Conservation (phyloP, 2,329 filamentous ascomycete genomes). For the Apiospora kogelbergensis region DNA sequence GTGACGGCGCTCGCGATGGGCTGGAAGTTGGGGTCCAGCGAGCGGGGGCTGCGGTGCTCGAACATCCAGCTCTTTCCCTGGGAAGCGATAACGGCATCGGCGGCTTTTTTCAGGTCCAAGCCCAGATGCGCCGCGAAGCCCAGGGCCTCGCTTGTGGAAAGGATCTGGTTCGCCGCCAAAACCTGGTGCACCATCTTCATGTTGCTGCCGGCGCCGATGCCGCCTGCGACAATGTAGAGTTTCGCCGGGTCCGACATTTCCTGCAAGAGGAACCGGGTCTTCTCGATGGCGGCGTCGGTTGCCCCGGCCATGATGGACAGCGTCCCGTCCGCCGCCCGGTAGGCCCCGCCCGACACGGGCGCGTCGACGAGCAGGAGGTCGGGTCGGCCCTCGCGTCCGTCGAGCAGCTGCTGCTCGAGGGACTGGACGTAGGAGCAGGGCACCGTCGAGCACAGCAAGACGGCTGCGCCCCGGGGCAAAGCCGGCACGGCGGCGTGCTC, state of each 20-base stretch:
- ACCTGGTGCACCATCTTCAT: constrained; percentile 67
- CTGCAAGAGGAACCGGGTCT: constrained; percentile 58
- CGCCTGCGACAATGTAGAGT: constrained; percentile 61
- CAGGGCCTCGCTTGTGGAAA: constrained; percentile 59
- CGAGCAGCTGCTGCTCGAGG: constrained; percentile 58
- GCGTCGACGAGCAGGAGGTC: constrained; percentile 70
- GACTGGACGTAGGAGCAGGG: constrained; percentile 64
- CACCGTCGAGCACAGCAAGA: constrained; percentile 71
- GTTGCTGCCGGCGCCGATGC: constrained; percentile 59
- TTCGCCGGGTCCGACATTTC: constrained; percentile 63
- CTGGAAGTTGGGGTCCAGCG: constrained; percentile 50
- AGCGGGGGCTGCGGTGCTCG: constrained; percentile 56
- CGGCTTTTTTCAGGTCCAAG: constrained; percentile 44
- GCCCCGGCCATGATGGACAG: constrained; percentile 75
- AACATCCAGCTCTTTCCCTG: constrained; percentile 62
- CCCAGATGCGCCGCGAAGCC: constrained; percentile 58
- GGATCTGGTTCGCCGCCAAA: constrained; percentile 62
- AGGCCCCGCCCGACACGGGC: constrained; percentile 71
- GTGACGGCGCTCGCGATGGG: constrained; percentile 58
- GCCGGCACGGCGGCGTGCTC: constrained; percentile 46
- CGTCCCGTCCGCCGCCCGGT: constrained; percentile 68
- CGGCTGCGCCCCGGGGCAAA: constrained; percentile 57
- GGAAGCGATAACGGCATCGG: constrained; percentile 43
- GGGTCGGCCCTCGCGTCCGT: constrained; percentile 18
- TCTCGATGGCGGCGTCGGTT: constrained; percentile 53